These are phyloP conservation scores for Hyparrhenia diplandra DNA, from an alignment of 176 grass and related monocot genomes.

Conservation along the genomic window DNA sequence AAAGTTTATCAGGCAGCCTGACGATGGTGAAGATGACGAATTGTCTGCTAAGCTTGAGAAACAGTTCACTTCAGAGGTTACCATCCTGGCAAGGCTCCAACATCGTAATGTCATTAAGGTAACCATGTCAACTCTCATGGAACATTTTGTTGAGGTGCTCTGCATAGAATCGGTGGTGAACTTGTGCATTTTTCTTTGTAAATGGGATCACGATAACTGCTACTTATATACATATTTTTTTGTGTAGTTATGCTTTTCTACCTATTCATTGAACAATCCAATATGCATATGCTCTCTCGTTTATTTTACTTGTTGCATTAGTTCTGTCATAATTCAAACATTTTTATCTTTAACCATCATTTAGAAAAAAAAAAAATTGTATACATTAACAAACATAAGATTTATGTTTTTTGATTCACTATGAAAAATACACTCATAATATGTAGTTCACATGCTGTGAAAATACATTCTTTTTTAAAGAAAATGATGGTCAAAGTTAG, in stretches of 20 bases:
- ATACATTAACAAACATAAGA: background rate
- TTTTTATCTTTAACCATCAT: background rate
- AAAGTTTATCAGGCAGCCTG: conserved; percentile 87
- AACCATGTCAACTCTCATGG: background rate
- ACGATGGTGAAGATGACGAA: conserved; percentile 65
- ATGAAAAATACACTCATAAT: background rate
- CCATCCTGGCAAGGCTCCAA: conserved; percentile 71
- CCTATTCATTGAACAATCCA: background rate
- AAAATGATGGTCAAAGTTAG: background rate
- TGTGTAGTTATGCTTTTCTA: background rate
- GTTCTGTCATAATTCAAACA: background rate
- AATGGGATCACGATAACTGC: background rate
- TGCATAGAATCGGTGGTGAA: background rate
- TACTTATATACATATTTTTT: background rate
- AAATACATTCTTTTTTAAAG: background rate
- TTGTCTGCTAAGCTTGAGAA: conserved; percentile 70
- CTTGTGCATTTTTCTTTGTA: background rate
- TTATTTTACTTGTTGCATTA: background rate
- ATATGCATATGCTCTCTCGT: background rate
- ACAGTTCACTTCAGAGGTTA: conserved; percentile 85
- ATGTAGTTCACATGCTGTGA: background rate
- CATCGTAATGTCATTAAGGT: conserved; percentile 94
- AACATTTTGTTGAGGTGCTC: background rate
- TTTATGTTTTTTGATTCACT: background rate
- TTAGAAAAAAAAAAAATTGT: background rate